Percentiles rank a stretch among this genome's conserved stretches.
Evolutionary conservation across 139 green algal species (phyloP).

Genomic region (Coelastrella sp.): DNA sequence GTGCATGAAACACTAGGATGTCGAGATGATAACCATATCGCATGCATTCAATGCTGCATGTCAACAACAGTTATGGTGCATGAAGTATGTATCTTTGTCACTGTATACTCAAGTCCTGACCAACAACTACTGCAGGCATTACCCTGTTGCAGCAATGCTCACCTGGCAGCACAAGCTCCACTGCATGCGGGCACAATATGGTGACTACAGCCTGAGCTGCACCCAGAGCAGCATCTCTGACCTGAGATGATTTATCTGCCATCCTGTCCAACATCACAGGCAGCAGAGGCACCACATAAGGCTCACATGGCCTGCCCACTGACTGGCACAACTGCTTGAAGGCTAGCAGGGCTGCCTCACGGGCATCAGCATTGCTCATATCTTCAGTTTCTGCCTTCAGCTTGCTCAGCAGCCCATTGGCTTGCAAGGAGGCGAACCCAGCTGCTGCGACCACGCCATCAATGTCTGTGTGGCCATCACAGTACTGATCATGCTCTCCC

Average conservation of each 20-base stretch:
- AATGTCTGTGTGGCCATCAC: constrained; percentile 31
- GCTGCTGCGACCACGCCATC: constrained; percentile 28
- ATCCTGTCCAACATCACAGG: constrained; percentile 71
- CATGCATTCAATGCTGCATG: not conserved
- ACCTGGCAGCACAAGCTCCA: constrained; percentile 48
- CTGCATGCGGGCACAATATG: constrained; percentile 44
- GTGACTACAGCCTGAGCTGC: constrained; percentile 16
- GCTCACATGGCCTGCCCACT: constrained; percentile 65
- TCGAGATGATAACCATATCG: no score
- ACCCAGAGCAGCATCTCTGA: constrained; percentile 65
- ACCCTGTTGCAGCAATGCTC: no score
- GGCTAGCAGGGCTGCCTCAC: constrained; percentile 60
- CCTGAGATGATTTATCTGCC: constrained; percentile 77
- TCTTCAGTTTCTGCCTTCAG: constrained; percentile 33
- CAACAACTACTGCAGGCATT: no score
- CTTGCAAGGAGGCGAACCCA: constrained; percentile 41
- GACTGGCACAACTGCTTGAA: constrained; percentile 58
- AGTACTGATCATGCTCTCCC: constrained; percentile 23
- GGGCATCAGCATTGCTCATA: constrained; percentile 40
- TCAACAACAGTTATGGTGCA: not conserved
- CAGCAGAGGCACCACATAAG: constrained; percentile 77
- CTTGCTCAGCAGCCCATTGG: constrained; percentile 40
- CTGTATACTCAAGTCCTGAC: no score
- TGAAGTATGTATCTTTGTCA: no score
- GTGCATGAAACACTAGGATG: no score